Base-by-base conservation (phyloP, 345 rosid genomes). In the Cardiospermum halicacabum region DNA sequence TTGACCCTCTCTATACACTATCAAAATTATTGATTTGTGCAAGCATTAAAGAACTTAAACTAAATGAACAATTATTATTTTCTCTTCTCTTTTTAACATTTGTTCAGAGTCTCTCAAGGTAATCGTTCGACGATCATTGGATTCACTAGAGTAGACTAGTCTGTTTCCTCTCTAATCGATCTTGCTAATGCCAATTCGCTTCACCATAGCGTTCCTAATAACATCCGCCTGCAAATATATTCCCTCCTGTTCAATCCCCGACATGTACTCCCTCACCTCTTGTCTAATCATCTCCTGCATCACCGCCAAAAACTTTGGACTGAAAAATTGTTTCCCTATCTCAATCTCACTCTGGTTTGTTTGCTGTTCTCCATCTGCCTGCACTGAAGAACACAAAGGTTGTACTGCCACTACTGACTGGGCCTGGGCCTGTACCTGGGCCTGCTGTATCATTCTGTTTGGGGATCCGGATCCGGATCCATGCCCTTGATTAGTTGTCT, bases 221-320 rank as follows among this genome's bases (percentile, higher is more conserved):
- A 83, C 76, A 34, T 86, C 92, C 11, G 74, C 72, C 66, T 72
- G 86, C 53, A 79, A 49, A 61, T 75, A 80, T 32, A 62, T 10
- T 25, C 87, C 95, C 22, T 75, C 75, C 66, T 74, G 82, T 61
- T 84, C 84, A 40, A 79, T 61, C 49, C 89, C 88, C 0, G 82
- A 72, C 90, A 86, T 84, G 77, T 89, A 86, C 50, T 56, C 78
- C 72, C 89, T 74, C 63, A 89, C 96, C 62, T 89, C 96, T 67
- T 78, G 74, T 71, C 83, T 74, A 39, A 86, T 75, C 96, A 86
- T 86, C 54, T 86, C 90, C 64, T 86, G 92, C 87, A 89, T 74
- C 67, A 82, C 78, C 11, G 77, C 71, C 76, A 86, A 74, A 64
- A 89, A 84, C 77, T 86, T 90, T 1, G 77, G 48, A 36, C 63